Percentiles rank a stretch among this genome's conserved stretches.
phyloP scores from a whole-genome alignment of 495 filamentous ascomycete genomes.

The Geoglossum glabrum region DNA sequence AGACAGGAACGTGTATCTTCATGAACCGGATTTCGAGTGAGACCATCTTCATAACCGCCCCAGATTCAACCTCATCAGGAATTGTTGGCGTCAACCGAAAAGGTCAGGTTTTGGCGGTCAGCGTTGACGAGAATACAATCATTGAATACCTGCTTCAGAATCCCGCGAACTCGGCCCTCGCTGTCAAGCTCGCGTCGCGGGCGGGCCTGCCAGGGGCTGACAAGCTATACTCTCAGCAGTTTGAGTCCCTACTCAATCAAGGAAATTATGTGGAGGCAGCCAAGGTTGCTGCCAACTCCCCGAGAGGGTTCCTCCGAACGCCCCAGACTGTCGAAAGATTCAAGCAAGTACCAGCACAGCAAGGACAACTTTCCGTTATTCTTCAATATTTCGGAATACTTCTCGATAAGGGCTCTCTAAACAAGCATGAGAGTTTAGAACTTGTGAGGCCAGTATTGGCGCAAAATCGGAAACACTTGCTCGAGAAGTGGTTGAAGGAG shows the following conservation, averaged over 20 bases:
- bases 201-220: slow-evolving; percentile 89
- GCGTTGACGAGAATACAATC: slow-evolving; percentile 73
- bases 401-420: slow-evolving; percentile 82
- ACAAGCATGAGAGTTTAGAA: slow-evolving; percentile 83
- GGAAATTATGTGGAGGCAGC: slow-evolving; percentile 75
- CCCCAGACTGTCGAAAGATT: slow-evolving; percentile 86
- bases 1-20: slow-evolving; percentile 93
- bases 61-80: slow-evolving; percentile 66
- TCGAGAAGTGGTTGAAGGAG: slow-evolving; percentile 95
- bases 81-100: slow-evolving; percentile 93
- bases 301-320: slow-evolving; percentile 83
- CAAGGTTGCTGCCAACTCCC: slow-evolving; percentile 90
- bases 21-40: slow-evolving; percentile 99
- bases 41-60: slow-evolving; percentile 87
- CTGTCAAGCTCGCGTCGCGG: slow-evolving; percentile 86
- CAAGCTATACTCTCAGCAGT: slow-evolving; percentile 81
- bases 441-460: slow-evolving; percentile 78
- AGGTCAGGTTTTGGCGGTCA: slow-evolving; percentile 86
- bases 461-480: slow-evolving; percentile 82
- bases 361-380: slow-evolving; percentile 71
- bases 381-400: slow-evolving; percentile 97
- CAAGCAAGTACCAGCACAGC: slow-evolving; percentile 59
- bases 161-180: slow-evolving; percentile 74
- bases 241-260: slow-evolving; percentile 57
- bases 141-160: slow-evolving; percentile 90